A percentile compares a stretch with the other conserved stretches of the same genome.
Conservation (phyloP, 495 filamentous ascomycete genomes). For the Lasiosphaeria miniovina region DNA sequence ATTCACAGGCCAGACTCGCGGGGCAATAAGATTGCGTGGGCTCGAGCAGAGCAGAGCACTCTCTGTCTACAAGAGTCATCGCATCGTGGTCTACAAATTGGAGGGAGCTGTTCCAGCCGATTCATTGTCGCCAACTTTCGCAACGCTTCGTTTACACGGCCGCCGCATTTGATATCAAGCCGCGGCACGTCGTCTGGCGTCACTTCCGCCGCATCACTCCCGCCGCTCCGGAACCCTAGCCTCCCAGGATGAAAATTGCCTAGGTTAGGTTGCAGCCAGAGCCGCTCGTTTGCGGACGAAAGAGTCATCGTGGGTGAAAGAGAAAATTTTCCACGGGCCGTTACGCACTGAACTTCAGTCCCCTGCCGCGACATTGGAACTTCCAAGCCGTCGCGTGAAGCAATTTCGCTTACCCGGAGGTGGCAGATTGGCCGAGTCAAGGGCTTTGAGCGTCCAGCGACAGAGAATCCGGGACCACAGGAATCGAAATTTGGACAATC, state of each 20-base stretch:
- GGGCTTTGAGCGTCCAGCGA: constrained; percentile 19
- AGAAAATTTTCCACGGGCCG: constrained; percentile 34
- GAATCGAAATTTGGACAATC: constrained; percentile 19
- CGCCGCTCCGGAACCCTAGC: constrained; percentile 14
- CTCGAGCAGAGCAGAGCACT: no score
- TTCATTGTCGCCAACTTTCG: no score
- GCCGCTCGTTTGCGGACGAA: constrained; percentile 14
- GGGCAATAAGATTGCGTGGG: no score
- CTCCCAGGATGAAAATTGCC: constrained; percentile 3
- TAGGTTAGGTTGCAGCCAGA: constrained; percentile 10
- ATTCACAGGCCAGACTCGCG: neutral
- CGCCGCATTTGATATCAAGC: no score
- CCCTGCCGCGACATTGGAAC: constrained; percentile 21
- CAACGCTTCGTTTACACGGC: no score
- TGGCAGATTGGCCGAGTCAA: constrained; percentile 20
- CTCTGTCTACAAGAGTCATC: no score
- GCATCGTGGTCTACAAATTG: no score
- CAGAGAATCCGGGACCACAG: constrained; percentile 22
- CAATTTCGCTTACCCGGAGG: constrained; percentile 33
- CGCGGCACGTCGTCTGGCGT: no score
- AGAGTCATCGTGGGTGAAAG: constrained; percentile 11
- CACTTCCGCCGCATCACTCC: constrained; percentile 3
- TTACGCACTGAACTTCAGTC: constrained; percentile 24
- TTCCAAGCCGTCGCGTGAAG: constrained; percentile 20
- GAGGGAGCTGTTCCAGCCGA: no score